Evolutionary conservation across 352 stramenopile genomes (phyloP), one percentile per base, ranked within the genome.

Genomic region (Phytophthora gonapodyides): DNA sequence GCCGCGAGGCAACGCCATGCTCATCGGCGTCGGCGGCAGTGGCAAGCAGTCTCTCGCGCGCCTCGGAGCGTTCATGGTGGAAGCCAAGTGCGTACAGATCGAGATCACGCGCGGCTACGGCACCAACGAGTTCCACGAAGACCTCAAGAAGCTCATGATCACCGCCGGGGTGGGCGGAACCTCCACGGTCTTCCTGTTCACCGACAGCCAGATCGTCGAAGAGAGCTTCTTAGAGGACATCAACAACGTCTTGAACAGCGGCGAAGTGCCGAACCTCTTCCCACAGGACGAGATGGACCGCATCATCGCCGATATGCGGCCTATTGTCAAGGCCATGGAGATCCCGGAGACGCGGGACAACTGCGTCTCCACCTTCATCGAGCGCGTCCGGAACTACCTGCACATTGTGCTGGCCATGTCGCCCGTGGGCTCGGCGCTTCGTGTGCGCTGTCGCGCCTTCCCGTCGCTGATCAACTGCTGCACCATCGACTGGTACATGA

Each of bases 241-340:
- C 57, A 98, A 98, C 78, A 98, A 98, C 54, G 75, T 98, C n/a
- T 75, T 98, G 13, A 98, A 98, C 71, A 97, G 89, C 21, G 96
- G 96, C 9, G 93, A 98, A 68, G 94, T 98, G n/a, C 93, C 95
- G 0, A 98, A 98, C 41, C 71, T 98, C 11, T 98, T 97, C 58
- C 71, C 90, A 0, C 69, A 76, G 33, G 95, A 98, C 59, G 95
- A 98, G 65, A 96, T 97, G 76, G 94, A 98, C 46, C 92, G 94
- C 33, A 94, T 98, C 43, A 79, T 96, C 11, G 82, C 68, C n/a
- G 94, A 98, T 67, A 97, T 98, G 89, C 76, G 94, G 0, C 87
- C 91, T 0, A 80, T 98, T 12, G 73, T 94, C 37, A 96, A 97
- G 58, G 73, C 72, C 3, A 52, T 96, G 19, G 93, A 90, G 12